Conservation (phyloP, 805 yeast genomes). For the Vanderwaltozyma yarrowii region DNA sequence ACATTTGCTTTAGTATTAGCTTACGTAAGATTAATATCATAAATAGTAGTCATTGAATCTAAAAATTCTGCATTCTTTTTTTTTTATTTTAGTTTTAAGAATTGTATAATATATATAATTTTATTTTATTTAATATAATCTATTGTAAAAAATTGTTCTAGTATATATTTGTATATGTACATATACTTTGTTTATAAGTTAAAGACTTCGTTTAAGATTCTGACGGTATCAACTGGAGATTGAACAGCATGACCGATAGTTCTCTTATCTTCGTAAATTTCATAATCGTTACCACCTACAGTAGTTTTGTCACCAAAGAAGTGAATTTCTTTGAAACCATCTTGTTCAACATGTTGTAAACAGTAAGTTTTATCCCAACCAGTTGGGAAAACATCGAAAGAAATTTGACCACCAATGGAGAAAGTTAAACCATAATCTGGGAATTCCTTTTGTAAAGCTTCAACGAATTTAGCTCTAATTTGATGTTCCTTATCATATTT, state of each 20-base stretch:
- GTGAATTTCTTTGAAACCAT: constrained; percentile 81
- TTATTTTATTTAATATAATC: too few species aligned
- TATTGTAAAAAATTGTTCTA: too few species aligned
- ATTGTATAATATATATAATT: too few species aligned
- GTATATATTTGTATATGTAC: too few species aligned
- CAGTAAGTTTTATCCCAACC: constrained; percentile 99
- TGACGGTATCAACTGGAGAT: constrained; percentile 81
- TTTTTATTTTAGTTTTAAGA: too few species aligned
- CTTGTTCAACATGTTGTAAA: constrained; percentile 80
- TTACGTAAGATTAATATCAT: constrained; percentile 55
- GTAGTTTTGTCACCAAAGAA: constrained; percentile 98
- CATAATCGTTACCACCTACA: constrained; percentile 98
- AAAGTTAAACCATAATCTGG: constrained; percentile 79
- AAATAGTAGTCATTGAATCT: background rate
- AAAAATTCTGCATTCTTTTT: too few species aligned
- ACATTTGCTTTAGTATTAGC: constrained; percentile 90
- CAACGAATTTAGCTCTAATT: constrained; percentile 76
- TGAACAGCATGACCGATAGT: constrained; percentile 93
- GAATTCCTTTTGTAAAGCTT: constrained; percentile 74
- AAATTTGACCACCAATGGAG: constrained; percentile 99
- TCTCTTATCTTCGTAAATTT: constrained; percentile 85
- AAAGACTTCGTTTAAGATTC: constrained; percentile 76
- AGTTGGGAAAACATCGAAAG: constrained; percentile 98
- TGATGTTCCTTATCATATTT: constrained; percentile 68
- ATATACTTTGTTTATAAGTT: constrained; percentile 22